Conservation (phyloP, 495 filamentous ascomycete species). For the Aspergillus ellipticus region DNA sequence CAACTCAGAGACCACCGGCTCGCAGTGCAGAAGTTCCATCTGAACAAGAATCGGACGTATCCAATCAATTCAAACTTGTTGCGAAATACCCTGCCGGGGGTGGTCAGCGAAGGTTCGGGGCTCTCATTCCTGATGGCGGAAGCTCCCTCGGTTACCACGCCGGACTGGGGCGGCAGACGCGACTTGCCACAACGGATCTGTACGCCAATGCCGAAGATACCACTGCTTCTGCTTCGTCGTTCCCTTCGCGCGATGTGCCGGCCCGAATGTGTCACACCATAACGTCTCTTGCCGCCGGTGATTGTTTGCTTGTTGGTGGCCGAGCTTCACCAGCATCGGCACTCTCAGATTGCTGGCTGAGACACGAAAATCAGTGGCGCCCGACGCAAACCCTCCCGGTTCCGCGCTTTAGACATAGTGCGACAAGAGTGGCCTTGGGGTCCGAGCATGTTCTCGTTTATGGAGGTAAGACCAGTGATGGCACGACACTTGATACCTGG, state of each 20-base stretch:
- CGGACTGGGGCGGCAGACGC: conserved; percentile 58
- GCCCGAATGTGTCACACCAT: conserved; percentile 76
- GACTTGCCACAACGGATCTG: conserved; percentile 58
- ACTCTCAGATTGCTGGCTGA: conserved; percentile 69
- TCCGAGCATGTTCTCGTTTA: conserved; percentile 53
- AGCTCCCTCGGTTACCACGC: conserved; percentile 50
- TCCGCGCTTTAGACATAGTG: conserved; percentile 70
- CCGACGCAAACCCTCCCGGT: conserved; percentile 57
- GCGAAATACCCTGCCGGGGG: conserved; percentile 13
- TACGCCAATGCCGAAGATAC: conserved; percentile 35
- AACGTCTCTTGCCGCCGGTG: conserved; percentile 49
- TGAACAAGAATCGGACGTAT: conserved; percentile 1
- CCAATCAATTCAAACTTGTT: conserved; percentile 19
- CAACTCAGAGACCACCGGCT: background rate
- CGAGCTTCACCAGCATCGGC: conserved; percentile 67
- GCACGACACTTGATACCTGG: conserved; percentile 55
- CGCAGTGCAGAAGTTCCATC: background rate
- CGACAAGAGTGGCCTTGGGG: conserved; percentile 45
- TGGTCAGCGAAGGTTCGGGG: conserved; percentile 41
- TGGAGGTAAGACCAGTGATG: conserved; percentile 64
- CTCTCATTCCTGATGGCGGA: conserved; percentile 34
- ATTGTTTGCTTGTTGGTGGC: conserved; percentile 70
- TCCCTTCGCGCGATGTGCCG: conserved; percentile 37
- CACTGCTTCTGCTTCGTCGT: conserved; percentile 15
- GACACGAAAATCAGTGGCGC: conserved; percentile 56